Evolutionary conservation across 129 eudicot genomes (phyloP), one percentile per base, ranked within the genome.

Genomic region (Pulicaria dysenterica): DNA sequence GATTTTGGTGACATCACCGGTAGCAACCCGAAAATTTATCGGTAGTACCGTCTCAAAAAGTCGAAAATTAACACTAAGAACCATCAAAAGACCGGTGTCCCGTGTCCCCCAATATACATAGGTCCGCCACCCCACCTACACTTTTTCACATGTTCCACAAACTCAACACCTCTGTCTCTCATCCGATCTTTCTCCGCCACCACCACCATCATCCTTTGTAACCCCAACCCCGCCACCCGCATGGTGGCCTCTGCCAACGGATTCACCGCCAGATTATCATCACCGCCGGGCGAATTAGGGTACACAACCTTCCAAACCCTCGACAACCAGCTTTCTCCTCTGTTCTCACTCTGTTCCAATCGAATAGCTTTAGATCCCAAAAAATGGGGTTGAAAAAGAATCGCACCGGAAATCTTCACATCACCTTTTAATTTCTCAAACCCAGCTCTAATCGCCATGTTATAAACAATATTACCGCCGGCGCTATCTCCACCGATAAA

Each of bases 401-500:
- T 40, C 38, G 42, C 75, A 4, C 74, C 80, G 0, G 5, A 4
- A 9, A 76, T 74, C 38, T 63, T 74, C 7, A 56, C 54, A 4
- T 47, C 74, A 13, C 59, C 60, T 1, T 36, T 67, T 3, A 48
- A 39, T 12, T 15, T 40, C 43, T 69, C 70, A 0, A 3, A 15
- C 31, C 64, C 75, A 4, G 69, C 81, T 3, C 70, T 70, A 55
- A 77, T 64, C 3, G 67, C 67, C 34, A 77, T 13, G 37, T 77
- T 69, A 17, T 69, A 63, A 8, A 31, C 75, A 17, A 68, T 77
- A 11, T 60, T 77, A n/a, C 56, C 81, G 5, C 81, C 81, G 6
- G 70, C 70, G 50, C 81, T 77, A 49, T 68, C 81, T 9, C 81
- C 75, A 9, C 70, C 76, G 10, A 77, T 5, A 45, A 34, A 77